Conservation (phyloP, 2,329 filamentous ascomycete species). For the Fusarium brachygibbosum region DNA sequence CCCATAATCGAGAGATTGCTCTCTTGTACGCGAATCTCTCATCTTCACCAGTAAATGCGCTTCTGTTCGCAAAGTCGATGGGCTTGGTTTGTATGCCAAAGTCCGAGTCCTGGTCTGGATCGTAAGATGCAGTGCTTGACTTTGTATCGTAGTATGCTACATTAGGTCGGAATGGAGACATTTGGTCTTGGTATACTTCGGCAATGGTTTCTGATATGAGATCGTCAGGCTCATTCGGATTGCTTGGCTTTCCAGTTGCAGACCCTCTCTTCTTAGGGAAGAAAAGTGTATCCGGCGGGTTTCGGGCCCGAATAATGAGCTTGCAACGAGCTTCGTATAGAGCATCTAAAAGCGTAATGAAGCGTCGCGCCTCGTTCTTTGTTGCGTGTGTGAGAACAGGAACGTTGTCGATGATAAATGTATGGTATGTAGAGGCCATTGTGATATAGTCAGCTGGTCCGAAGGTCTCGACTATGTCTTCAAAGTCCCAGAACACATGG, state of each 20-base stretch:
- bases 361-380: slow-evolving; percentile 84
- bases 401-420: slow-evolving; percentile 78
- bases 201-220: slow-evolving; percentile 61
- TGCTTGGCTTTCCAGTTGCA: slow-evolving; percentile 6
- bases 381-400: slow-evolving; percentile 75
- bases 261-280: slow-evolving; percentile 71
- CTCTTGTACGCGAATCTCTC: slow-evolving; percentile 86
- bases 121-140: slow-evolving; percentile 62
- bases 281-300: slow-evolving; percentile 80
- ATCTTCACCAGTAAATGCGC: slow-evolving; percentile 82
- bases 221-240: slow-evolving; percentile 50
- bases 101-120: slow-evolving; percentile 70
- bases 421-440: slow-evolving; percentile 83
- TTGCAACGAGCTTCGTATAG: slow-evolving; percentile 87
- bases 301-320: slow-evolving; percentile 75
- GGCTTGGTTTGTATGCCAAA: slow-evolving; percentile 59
- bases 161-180: slow-evolving; percentile 83
- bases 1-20: slow-evolving; percentile 82
- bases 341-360: slow-evolving; percentile 85
- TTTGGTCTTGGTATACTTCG: slow-evolving; percentile 83
- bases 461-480: slow-evolving; percentile 75
- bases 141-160: slow-evolving; percentile 73
- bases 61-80: slow-evolving; percentile 76
- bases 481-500: slow-evolving; percentile 75
- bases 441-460: slow-evolving; percentile 88